A percentile compares a stretch with the other conserved stretches of the same genome.
Conservation (phyloP, 352 stramenopile species). For the Globisporangium lucens region DNA sequence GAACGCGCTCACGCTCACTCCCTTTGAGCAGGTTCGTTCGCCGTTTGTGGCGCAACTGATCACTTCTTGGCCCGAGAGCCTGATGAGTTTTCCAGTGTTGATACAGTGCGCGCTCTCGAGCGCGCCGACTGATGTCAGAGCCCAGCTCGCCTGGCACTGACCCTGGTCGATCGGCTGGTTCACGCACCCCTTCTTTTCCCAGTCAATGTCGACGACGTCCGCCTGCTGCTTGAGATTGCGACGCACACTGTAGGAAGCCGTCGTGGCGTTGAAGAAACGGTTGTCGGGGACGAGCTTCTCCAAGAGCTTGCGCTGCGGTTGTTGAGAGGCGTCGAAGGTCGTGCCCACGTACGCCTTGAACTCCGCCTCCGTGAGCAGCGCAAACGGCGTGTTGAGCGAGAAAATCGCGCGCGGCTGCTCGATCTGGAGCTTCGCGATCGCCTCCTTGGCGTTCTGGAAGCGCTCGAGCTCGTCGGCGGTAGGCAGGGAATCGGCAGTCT, state of each 20-base stretch:
- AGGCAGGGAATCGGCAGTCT: not conserved
- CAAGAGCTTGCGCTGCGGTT: not conserved
- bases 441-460: constrained; percentile 35
- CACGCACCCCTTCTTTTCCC: constrained; percentile 64
- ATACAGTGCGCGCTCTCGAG: constrained; percentile 52
- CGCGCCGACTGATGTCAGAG: constrained; percentile 45
- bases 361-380: constrained; percentile 48
- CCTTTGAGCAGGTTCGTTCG: constrained; percentile 41
- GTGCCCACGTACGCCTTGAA: constrained; percentile 47
- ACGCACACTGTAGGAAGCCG: constrained; percentile 6
- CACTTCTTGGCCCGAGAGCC: constrained; percentile 58
- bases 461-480: constrained; percentile 39
- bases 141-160: constrained; percentile 50
- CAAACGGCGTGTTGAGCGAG: constrained; percentile 52
- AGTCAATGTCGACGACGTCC: constrained; percentile 38
- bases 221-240: constrained; percentile 1
- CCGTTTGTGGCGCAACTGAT: constrained; percentile 54
- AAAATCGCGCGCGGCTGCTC: constrained; percentile 50
- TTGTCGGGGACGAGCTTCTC: not conserved
- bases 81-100: constrained; percentile 27
- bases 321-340: constrained; percentile 21
- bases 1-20: constrained; percentile 47
- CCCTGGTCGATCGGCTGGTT: constrained; percentile 52
- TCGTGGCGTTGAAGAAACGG: not conserved
- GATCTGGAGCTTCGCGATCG: constrained; percentile 38